Evolutionary conservation across 2,329 filamentous ascomycete species (phyloP).

Genomic region (Onygenales sp.): DNA sequence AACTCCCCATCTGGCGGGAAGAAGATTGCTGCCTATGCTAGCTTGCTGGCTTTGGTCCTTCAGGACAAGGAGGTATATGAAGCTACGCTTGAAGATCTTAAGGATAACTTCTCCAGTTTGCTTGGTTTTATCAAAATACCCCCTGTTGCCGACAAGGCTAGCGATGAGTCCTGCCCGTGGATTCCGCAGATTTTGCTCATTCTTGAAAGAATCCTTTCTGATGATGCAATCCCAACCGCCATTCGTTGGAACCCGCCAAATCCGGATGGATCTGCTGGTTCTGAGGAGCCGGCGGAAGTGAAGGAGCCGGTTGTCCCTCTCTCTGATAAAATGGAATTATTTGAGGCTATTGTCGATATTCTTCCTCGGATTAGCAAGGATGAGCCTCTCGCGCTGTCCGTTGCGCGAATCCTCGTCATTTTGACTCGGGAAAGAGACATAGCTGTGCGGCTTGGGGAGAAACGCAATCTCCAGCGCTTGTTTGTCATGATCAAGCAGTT

Average conservation of each 20-base stretch:
- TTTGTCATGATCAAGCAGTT: constrained; percentile 96
- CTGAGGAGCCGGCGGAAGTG: constrained; percentile 46
- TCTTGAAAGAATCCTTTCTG: constrained; percentile 78
- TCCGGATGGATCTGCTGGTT: constrained; percentile 27
- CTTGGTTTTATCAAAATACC: constrained; percentile 66
- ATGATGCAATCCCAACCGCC: constrained; percentile 72
- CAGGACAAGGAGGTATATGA: constrained; percentile 75
- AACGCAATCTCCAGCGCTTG: constrained; percentile 76
- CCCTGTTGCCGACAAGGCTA: constrained; percentile 46
- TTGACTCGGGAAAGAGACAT: constrained; percentile 70
- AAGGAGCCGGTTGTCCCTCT: constrained; percentile 53
- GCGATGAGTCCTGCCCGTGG: constrained; percentile 81
- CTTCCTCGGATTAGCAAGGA: constrained; percentile 83
- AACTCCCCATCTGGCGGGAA: constrained; percentile 47
- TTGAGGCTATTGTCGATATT: constrained; percentile 70
- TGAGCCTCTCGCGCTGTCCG: constrained; percentile 70
- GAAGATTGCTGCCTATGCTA: constrained; percentile 83
- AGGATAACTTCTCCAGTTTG: constrained; percentile 66
- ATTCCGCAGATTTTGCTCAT: constrained; percentile 84
- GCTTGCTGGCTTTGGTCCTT: constrained; percentile 78
- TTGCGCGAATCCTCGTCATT: constrained; percentile 75
- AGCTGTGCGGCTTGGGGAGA: constrained; percentile 70
- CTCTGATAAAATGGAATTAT: constrained; percentile 59
- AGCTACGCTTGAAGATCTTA: constrained; percentile 63
- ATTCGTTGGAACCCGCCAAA: constrained; percentile 57